Percentiles rank a stretch among this genome's conserved stretches.
Conservation (phyloP, 805 yeast species). For the Schizosaccharomyces osmophilus region DNA sequence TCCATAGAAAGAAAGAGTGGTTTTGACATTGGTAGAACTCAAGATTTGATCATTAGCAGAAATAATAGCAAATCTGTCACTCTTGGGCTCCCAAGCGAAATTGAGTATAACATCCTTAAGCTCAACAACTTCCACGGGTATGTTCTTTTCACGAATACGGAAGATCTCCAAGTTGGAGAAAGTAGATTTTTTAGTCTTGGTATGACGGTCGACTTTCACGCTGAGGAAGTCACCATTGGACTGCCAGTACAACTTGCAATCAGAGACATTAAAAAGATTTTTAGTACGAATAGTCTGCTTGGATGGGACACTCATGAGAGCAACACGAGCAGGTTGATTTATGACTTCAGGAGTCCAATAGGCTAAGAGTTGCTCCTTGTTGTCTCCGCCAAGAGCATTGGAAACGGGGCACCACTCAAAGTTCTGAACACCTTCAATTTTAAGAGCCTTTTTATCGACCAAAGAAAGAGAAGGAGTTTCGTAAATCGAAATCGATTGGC, state of each 20-base stretch:
- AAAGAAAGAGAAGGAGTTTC: conserved; percentile 58
- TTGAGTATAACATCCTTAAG: conserved; percentile 66
- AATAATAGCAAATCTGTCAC: conserved; percentile 65
- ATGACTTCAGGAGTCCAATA: conserved; percentile 92
- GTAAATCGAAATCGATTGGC: conserved; percentile 63
- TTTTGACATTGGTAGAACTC: conserved; percentile 15
- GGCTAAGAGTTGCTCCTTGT: conserved; percentile 40
- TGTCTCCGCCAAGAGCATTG: conserved; percentile 35
- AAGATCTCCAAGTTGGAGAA: conserved; percentile 84
- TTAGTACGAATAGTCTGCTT: conserved; percentile 69
- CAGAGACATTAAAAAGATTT: conserved; percentile 81
- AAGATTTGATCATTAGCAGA: conserved; percentile 27
- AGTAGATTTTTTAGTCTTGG: conserved; percentile 60
- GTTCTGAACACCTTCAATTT: conserved; percentile 63
- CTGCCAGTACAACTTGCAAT: conserved; percentile 86
- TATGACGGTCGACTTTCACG: conserved; percentile 89
- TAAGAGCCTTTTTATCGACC: conserved; percentile 63
- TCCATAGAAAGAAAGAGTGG: conserved; percentile 56
- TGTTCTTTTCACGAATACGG: conserved; percentile 62
- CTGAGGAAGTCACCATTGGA: conserved; percentile 59
- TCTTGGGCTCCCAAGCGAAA: conserved; percentile 89
- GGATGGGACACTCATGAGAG: conserved; percentile 67
- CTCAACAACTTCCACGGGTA: conserved; percentile 88
- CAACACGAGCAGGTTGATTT: conserved; percentile 87
- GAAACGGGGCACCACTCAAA: conserved; percentile 90